A percentile compares a stretch with the other conserved stretches of the same genome.
These are phyloP conservation scores for Bruguiera gymnorhiza DNA, from an alignment of 345 rosid species.

Conservation along the genomic window DNA sequence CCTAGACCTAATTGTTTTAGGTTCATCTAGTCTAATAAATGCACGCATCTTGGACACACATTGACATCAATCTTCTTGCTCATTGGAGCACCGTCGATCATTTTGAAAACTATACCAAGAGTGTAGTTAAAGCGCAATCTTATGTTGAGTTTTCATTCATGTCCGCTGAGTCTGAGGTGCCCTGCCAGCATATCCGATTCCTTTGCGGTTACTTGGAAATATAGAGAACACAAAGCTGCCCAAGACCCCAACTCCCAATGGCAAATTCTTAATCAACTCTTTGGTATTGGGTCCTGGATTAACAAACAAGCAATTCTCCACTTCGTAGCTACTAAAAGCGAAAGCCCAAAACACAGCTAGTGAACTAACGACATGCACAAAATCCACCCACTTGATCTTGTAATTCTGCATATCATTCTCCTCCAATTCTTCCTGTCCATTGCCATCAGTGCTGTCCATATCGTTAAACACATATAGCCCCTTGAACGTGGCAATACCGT, in stretches of 20 bases:
- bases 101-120: no score
- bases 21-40: no score
- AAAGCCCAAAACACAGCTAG: constrained; percentile 46
- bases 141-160: no score
- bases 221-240: constrained; percentile 42
- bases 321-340: constrained; percentile 39
- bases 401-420: not conserved
- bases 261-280: constrained; percentile 28
- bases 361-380: constrained; percentile 46
- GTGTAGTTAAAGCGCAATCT: no score
- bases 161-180: not conserved
- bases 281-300: constrained; percentile 20
- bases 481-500: constrained; percentile 40
- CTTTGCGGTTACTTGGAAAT: constrained; percentile 52
- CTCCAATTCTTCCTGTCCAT: not conserved
- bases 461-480: constrained; percentile 40
- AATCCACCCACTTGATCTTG: constrained; percentile 28
- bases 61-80: no score
- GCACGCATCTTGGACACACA: no score
- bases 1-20: no score
- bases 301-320: constrained; percentile 36
- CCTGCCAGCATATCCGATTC: constrained; percentile 37
- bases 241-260: constrained; percentile 35
- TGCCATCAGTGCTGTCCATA: not conserved
- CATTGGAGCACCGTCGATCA: no score